A percentile compares a stretch with the other conserved stretches of the same genome.
These are phyloP conservation scores for Russula ochroleuca DNA, from an alignment of 768 basidiomycete species.

Conservation along the genomic window DNA sequence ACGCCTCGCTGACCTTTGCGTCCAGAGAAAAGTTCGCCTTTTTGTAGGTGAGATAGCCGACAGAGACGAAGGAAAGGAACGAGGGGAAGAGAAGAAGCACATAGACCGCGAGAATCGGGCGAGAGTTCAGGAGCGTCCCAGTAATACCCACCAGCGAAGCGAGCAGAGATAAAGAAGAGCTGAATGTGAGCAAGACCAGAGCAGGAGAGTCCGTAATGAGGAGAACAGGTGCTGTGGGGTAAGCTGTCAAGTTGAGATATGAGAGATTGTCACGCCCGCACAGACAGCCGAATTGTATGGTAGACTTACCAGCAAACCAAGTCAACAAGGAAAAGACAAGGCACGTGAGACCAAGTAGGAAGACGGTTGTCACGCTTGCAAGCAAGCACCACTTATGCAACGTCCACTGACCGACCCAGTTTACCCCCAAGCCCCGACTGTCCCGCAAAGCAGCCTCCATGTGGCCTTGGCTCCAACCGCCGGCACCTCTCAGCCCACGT, in stretches of 20 bases:
- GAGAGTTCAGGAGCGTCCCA: slow-evolving; percentile 63
- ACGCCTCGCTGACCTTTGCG: slow-evolving; percentile 60
- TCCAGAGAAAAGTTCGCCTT: slow-evolving; percentile 57
- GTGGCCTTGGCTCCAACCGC: slow-evolving; percentile 11
- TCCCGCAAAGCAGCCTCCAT: slow-evolving; percentile 33
- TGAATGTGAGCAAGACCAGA: slow-evolving; percentile 52
- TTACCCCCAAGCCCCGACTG: slow-evolving; percentile 38
- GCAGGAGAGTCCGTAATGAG: slow-evolving; percentile 55
- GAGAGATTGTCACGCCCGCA: neutral
- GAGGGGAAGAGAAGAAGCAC: slow-evolving; percentile 64
- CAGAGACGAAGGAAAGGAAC: slow-evolving; percentile 50
- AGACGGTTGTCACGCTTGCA: slow-evolving; percentile 50
- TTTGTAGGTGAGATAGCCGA: slow-evolving; percentile 65
- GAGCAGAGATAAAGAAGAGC: slow-evolving; percentile 51
- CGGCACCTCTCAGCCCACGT: slow-evolving; percentile 17
- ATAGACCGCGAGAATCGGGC: slow-evolving; percentile 64
- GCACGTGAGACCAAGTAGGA: slow-evolving; percentile 49
- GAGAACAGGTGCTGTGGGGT: slow-evolving; percentile 59
- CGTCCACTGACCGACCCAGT: slow-evolving; percentile 50
- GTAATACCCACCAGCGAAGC: slow-evolving; percentile 56
- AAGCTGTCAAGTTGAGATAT: slow-evolving; percentile 39
- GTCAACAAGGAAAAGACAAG: slow-evolving; percentile 51
- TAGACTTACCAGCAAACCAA: slow-evolving; percentile 51
- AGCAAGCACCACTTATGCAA: slow-evolving; percentile 58
- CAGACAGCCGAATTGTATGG: neutral